Evolutionary conservation across 805 yeast species (phyloP).

Genomic region (Wickerhamomyces alni): DNA sequence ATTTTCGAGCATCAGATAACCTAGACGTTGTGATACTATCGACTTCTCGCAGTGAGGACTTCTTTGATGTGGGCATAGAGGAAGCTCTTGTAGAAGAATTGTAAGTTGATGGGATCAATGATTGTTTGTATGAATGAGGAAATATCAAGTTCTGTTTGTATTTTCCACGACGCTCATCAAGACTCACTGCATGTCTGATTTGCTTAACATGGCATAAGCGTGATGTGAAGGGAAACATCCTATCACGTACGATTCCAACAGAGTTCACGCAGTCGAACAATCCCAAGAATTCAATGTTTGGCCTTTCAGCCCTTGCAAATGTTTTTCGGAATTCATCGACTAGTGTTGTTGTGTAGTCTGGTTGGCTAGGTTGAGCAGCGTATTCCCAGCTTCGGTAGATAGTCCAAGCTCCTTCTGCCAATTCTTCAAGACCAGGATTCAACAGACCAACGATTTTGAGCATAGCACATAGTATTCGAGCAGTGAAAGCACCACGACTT

Average conservation of each 20-base stretch:
- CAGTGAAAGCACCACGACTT: slow-evolving; percentile 60
- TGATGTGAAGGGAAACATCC: slow-evolving; percentile 53
- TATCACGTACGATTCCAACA: slow-evolving; percentile 53
- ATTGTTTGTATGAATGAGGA: slow-evolving; percentile 32
- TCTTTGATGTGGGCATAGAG: neutral
- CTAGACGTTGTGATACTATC: slow-evolving; percentile 1
- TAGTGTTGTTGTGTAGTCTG: slow-evolving; percentile 37
- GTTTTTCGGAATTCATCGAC: slow-evolving; percentile 49
- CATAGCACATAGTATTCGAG: slow-evolving; percentile 61
- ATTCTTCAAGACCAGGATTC: slow-evolving; percentile 46
- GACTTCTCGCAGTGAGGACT: neutral
- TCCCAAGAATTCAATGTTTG: slow-evolving; percentile 53
- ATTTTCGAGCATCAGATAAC: slow-evolving; percentile 9
- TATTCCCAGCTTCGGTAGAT: slow-evolving; percentile 54
- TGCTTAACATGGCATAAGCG: slow-evolving; percentile 46
- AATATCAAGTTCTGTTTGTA: slow-evolving; percentile 51
- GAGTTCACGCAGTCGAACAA: slow-evolving; percentile 67
- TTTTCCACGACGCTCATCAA: slow-evolving; percentile 62
- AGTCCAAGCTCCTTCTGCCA: slow-evolving; percentile 57
- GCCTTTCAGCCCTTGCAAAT: slow-evolving; percentile 39
- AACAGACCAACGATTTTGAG: slow-evolving; percentile 57
- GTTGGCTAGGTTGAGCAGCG: slow-evolving; percentile 49
- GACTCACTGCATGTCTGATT: slow-evolving; percentile 60
- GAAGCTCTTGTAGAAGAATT: neutral
- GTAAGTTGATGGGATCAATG: slow-evolving; percentile 20